Evolutionary conservation across 495 filamentous ascomycete species (phyloP), one percentile per base, ranked within the genome.

Genomic region (Aspergillus funiculosus): DNA sequence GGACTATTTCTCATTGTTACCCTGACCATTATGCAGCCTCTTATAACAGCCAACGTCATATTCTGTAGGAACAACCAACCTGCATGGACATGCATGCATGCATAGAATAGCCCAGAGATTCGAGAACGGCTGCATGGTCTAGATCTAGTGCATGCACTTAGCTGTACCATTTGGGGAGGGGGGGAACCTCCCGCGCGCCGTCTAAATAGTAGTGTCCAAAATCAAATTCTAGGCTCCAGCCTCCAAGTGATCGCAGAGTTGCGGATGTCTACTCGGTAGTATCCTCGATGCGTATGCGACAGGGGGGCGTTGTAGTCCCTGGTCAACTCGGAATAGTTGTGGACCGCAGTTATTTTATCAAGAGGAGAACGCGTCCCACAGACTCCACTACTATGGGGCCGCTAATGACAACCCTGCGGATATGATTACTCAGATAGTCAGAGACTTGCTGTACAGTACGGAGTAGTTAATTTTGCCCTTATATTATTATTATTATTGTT

Each of bases 81-180:
- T 41, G 46, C 46, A 48, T 27, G 21, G 11, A 35, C 2, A 32
- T 48, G 46, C 37, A 48, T 48, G 37, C 37, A 39, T 37, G 19
- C 6, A 34, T n/a, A n/a, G 29, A 17, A 24, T 28, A 36, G 9
- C 5, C n/a, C n/a, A n/a, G 17, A 10, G 6, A 28, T 2, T 8
- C 6, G 19, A 24, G 41, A 43, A 43, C 41, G 27, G 15, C 31
- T 46, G 43, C 43, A 46, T 39, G 27, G 41, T 35, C 45, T 41
- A 20, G 37, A 48, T 11, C 37, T 6, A 41, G 26, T 27, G 27
- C 37, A 48, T 39, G 35, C 44, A 35, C 29, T 21, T 36, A 40
- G 40, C 32, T 29, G 41, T 22, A 40, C 35, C 37, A 40, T 15
- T 20, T 26, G 28, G 34, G 34, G 8, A 20, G 5, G 9, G n/a